Evolutionary conservation across 2,329 filamentous ascomycete genomes (phyloP).

Genomic region (Rasamsonia emersonii): DNA sequence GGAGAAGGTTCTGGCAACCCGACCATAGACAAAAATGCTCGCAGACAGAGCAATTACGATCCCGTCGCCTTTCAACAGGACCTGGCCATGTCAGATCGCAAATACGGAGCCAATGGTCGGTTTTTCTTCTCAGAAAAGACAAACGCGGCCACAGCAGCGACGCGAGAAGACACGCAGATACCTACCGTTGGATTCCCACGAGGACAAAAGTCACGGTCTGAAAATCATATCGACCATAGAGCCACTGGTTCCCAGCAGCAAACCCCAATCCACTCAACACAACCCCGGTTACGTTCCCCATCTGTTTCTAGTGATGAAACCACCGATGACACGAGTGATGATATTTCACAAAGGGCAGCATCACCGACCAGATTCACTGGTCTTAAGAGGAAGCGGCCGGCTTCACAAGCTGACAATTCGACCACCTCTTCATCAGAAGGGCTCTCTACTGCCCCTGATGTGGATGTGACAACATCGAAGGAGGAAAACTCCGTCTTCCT

Average conservation of each 20-base stretch:
- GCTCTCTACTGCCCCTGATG: constrained; percentile 12
- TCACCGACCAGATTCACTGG: constrained; percentile 13
- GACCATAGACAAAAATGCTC: constrained; percentile 7
- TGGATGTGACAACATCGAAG: constrained; percentile 12
- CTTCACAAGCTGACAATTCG: constrained; percentile 22
- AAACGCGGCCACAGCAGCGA: neutral
- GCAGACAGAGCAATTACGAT: constrained; percentile 40
- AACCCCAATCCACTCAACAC: neutral
- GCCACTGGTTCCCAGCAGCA: neutral
- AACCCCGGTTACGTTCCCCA: constrained; percentile 7
- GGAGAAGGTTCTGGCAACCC: neutral
- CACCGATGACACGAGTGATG: constrained; percentile 11
- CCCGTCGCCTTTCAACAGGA: constrained; percentile 44
- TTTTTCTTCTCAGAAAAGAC: constrained; percentile 29
- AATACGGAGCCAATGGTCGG: constrained; percentile 43
- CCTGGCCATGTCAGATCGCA: constrained; percentile 42
- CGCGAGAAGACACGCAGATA: constrained; percentile 13
- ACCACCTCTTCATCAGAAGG: constrained; percentile 22
- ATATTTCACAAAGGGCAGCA: constrained; percentile 12
- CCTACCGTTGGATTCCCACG: constrained; percentile 31
- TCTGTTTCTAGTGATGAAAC: constrained; percentile 23
- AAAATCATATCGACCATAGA: neutral
- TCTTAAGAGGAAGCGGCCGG: constrained; percentile 28
- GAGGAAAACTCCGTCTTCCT: constrained; percentile 28
- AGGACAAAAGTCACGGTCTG: constrained; percentile 2